phyloP scores from a whole-genome alignment of 345 rosid genomes.

The Crucihimalaya himalaica region DNA sequence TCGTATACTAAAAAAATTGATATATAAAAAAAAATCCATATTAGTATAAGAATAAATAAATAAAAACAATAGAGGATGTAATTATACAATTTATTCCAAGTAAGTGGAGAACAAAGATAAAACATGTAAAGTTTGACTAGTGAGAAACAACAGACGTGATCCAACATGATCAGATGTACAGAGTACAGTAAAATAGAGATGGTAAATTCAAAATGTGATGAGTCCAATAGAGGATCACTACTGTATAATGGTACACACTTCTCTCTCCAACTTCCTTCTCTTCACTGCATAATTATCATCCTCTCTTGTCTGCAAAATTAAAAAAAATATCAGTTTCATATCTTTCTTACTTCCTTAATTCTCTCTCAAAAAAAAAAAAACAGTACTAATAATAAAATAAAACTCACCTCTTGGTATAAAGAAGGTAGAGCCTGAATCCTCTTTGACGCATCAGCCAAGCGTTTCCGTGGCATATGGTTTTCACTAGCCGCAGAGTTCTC shows the following conservation, averaged over 20 bases:
- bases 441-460: conserved; percentile 87
- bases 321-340: not conserved
- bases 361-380: not conserved
- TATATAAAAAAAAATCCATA: not conserved
- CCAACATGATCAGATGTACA: conserved; percentile 34
- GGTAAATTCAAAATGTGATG: not conserved
- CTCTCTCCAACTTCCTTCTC: conserved; percentile 36
- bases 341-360: conserved; percentile 2
- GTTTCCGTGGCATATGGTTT: conserved; percentile 62
- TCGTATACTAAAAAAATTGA: not conserved
- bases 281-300: conserved; percentile 31
- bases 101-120: not conserved
- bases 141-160: conserved; percentile 28
- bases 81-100: conserved; percentile 30
- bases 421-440: conserved; percentile 68
- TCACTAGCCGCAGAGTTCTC: conserved; percentile 47
- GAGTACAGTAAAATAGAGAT: conserved; percentile 15
- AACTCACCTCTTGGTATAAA: conserved; percentile 58
- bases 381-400: not conserved
- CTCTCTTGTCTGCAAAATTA: conserved; percentile 29
- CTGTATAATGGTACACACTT: conserved; percentile 36
- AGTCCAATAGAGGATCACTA: conserved; percentile 22
- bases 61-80: conserved; percentile 4
- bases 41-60: not conserved
- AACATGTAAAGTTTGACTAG: conserved; percentile 19